Evolutionary conservation across 495 filamentous ascomycete genomes (phyloP).

Genomic region (Penicillium angulare): DNA sequence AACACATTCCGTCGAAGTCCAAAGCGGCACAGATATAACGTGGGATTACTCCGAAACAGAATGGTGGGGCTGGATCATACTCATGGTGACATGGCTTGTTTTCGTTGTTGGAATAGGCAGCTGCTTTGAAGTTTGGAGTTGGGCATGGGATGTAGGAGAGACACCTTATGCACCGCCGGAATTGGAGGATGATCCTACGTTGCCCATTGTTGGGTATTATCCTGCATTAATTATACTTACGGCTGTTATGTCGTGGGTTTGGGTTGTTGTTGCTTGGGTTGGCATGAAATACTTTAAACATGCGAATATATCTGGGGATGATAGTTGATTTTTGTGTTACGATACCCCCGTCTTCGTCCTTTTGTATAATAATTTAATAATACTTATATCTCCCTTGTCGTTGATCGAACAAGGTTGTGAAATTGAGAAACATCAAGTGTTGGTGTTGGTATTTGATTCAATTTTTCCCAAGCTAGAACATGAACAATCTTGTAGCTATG

Average conservation of each 20-base stretch:
- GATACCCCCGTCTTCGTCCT: slow-evolving; percentile 6
- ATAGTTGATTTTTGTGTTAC: slow-evolving; percentile 33
- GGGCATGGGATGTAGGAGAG: slow-evolving; percentile 99
- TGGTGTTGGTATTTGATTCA: not conserved
- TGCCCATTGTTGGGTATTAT: slow-evolving; percentile 96
- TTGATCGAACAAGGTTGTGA: too few relatives aligned
- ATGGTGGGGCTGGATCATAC: slow-evolving; percentile 94
- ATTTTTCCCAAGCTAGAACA: not conserved
- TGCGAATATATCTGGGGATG: slow-evolving; percentile 74
- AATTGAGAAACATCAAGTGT: too few relatives aligned
- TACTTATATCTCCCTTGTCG: not conserved
- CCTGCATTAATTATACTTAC: slow-evolving; percentile 90
- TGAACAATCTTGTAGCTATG: not conserved
- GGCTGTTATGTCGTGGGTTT: slow-evolving; percentile 96
- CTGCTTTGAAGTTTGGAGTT: slow-evolving; percentile 96
- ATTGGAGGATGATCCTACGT: slow-evolving; percentile 85
- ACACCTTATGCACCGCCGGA: slow-evolving; percentile 92
- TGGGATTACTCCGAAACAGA: slow-evolving; percentile 92
- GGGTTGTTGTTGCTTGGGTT: slow-evolving; percentile 95
- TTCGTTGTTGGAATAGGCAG: slow-evolving; percentile 95
- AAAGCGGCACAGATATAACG: slow-evolving; percentile 41
- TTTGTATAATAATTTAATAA: not conserved
- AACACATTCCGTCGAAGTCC: slow-evolving; percentile 40
- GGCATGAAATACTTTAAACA: slow-evolving; percentile 99
- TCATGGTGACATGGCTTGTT: slow-evolving; percentile 86